These are phyloP conservation scores for Trichoderma pleuroti DNA, from an alignment of 2,329 filamentous ascomycete species.

Conservation along the genomic window DNA sequence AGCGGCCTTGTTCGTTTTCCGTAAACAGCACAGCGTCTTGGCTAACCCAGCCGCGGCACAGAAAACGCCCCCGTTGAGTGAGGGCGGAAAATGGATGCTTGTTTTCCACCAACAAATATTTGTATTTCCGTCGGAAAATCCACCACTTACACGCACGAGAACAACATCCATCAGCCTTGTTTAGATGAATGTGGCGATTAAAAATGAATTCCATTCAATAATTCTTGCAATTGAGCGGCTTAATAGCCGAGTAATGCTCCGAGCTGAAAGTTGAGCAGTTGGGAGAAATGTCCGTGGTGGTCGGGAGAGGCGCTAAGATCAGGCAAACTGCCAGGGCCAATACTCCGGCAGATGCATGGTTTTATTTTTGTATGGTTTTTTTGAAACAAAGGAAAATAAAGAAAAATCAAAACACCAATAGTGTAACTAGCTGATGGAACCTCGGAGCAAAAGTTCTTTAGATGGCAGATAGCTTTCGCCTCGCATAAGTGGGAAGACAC, in stretches of 20 bases:
- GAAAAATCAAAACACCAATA: neutral
- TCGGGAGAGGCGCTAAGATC: neutral
- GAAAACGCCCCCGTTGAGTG: neutral
- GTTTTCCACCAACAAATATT: neutral
- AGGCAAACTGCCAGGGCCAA: neutral
- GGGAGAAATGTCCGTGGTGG: neutral
- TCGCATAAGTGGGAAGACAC: neutral
- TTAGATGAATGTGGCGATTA: neutral
- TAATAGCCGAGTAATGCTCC: neutral
- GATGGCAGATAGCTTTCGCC: neutral
- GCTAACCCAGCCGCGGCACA: neutral
- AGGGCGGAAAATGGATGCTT: neutral
- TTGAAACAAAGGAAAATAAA: neutral
- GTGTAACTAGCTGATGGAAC: neutral
- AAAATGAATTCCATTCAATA: neutral
- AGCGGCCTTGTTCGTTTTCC: neutral
- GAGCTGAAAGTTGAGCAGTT: neutral
- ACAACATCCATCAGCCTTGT: neutral
- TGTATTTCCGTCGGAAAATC: constrained; percentile 13
- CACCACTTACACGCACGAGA: neutral
- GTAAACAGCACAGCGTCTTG: neutral
- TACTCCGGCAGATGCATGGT: neutral
- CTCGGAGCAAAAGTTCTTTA: neutral
- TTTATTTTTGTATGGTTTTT: neutral
- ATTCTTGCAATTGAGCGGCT: neutral